Conservation (phyloP, 163 green algal species). For the Volvox carteri region DNA sequence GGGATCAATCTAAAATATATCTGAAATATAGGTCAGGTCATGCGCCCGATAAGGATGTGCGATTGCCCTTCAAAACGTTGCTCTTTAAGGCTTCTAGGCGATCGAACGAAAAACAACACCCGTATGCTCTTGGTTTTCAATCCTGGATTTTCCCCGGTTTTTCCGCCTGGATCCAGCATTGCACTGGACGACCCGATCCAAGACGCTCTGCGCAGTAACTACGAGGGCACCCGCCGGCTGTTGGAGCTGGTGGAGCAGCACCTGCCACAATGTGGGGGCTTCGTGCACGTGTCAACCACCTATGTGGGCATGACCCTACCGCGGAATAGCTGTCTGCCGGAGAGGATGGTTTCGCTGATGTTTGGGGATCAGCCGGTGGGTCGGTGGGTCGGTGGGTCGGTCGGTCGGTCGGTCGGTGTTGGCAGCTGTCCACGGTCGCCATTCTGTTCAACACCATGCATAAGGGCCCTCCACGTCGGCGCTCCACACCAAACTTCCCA, state of each 20-base stretch:
- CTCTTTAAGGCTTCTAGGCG: too few species aligned
- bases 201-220: slow-evolving; percentile 74
- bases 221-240: slow-evolving; percentile 68
- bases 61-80: too few species aligned
- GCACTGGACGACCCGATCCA: slow-evolving; percentile 78
- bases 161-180: slow-evolving; percentile 59
- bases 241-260: slow-evolving; percentile 52
- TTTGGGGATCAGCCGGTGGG: slow-evolving; percentile 58
- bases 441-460: too few species aligned
- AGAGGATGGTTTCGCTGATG: slow-evolving; percentile 72
- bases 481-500: too few species aligned
- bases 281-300: slow-evolving; percentile 69
- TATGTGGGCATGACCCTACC: slow-evolving; percentile 73
- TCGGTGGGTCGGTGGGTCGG: not conserved
- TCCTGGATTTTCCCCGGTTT: not conserved
- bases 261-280: slow-evolving; percentile 21
- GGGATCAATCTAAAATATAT: too few species aligned
- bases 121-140: not conserved
- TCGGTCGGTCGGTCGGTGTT: not conserved
- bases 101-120: too few species aligned
- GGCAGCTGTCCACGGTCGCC: too few species aligned
- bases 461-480: too few species aligned
- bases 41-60: too few species aligned
- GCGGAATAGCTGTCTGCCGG: slow-evolving; percentile 56
- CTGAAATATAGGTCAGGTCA: too few species aligned